Evolutionary conservation across 305 asterid species (phyloP).

Genomic region (Petunia hybrid): DNA sequence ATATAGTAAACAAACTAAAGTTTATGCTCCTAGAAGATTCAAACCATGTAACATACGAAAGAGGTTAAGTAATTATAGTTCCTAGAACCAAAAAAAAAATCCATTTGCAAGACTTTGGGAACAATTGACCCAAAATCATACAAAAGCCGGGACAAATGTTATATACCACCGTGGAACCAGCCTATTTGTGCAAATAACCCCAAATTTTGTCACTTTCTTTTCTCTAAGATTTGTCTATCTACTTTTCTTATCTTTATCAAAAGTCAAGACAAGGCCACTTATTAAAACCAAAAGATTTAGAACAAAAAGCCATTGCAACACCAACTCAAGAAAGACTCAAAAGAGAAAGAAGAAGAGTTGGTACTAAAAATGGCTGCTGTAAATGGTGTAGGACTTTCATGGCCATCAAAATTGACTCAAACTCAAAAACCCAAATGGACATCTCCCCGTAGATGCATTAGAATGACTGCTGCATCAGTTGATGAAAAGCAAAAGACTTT

Average conservation of each 20-base stretch:
- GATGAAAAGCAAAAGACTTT: slow-evolving; percentile 81
- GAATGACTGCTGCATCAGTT: slow-evolving; percentile 62
- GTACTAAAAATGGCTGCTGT: slow-evolving; percentile 33
- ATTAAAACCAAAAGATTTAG: background rate
- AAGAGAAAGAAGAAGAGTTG: background rate
- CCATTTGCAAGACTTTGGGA: no score
- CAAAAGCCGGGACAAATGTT: no score
- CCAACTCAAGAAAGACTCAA: slow-evolving; percentile 2
- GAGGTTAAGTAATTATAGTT: no score
- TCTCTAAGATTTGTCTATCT: slow-evolving; percentile 11
- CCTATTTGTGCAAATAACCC: no score
- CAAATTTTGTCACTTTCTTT: background rate
- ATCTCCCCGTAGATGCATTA: slow-evolving; percentile 39
- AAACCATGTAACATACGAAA: no score
- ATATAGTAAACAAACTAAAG: no score
- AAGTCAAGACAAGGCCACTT: background rate
- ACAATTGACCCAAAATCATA: no score
- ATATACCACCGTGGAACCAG: no score
- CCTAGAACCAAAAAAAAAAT: no score
- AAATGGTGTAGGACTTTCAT: slow-evolving; percentile 37
- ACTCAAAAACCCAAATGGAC: slow-evolving; percentile 30
- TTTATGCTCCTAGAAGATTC: no score
- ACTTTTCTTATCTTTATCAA: slow-evolving; percentile 21
- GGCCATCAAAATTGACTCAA: slow-evolving; percentile 41
- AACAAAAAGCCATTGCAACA: background rate